Percentiles rank a stretch among this genome's conserved stretches.
Conservation (phyloP, 179 eudicot species). For the Camellia oleifera region DNA sequence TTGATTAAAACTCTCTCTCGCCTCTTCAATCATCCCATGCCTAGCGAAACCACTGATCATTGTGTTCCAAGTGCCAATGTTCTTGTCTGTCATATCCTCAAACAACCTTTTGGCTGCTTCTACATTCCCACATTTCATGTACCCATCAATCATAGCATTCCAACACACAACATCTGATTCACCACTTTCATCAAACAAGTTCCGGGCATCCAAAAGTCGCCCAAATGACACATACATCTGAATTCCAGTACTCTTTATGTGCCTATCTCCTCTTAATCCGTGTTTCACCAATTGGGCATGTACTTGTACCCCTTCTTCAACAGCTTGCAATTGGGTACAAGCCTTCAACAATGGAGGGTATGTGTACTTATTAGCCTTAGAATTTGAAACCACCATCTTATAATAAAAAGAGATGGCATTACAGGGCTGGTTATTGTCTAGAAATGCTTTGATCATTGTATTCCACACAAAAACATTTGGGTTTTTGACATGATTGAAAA, state of each 20-base stretch:
- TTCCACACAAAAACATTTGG: slow-evolving; percentile 42
- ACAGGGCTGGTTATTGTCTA: slow-evolving; percentile 18
- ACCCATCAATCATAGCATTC: slow-evolving; percentile 46
- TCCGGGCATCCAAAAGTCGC: slow-evolving; percentile 26
- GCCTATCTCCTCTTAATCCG: slow-evolving; percentile 23
- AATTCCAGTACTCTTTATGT: slow-evolving; percentile 30
- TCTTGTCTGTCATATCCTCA: slow-evolving; percentile 19
- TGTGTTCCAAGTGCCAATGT: slow-evolving; percentile 33
- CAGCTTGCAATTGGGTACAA: slow-evolving; percentile 19
- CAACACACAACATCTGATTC: slow-evolving; percentile 36
- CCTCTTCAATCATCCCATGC: slow-evolving; percentile 27
- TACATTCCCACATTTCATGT: slow-evolving; percentile 30
- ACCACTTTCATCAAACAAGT: slow-evolving; percentile 22
- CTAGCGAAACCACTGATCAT: slow-evolving; percentile 34
- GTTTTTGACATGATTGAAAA: slow-evolving; percentile 23
- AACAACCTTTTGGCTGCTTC: slow-evolving; percentile 31
- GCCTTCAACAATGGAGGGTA: slow-evolving; percentile 38
- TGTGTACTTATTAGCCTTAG: slow-evolving; percentile 34
- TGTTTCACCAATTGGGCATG: slow-evolving; percentile 32
- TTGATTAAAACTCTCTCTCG: slow-evolving; percentile 24
- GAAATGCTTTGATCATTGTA: slow-evolving; percentile 29
- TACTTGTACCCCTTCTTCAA: slow-evolving; percentile 27
- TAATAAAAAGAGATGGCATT: slow-evolving; percentile 20
- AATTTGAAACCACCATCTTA: slow-evolving; percentile 20
- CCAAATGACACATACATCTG: slow-evolving; percentile 35